Conservation (phyloP, 176 grass and related monocot genomes). For the Avena atlantica region DNA sequence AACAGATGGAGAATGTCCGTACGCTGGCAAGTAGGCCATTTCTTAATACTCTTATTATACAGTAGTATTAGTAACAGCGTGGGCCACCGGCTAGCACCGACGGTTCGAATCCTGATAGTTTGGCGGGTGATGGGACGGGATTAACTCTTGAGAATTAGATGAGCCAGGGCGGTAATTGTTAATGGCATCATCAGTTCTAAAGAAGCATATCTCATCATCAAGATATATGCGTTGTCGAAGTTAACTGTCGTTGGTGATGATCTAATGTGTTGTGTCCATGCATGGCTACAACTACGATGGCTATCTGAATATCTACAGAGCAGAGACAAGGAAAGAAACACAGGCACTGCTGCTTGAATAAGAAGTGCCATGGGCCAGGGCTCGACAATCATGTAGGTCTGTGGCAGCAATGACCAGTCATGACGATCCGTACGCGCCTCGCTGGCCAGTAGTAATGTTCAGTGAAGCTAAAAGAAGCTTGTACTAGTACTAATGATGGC, state of each 20-base stretch:
- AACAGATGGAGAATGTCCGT: constrained; percentile 32
- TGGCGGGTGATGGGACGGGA: neutral
- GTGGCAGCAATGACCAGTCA: constrained; percentile 23
- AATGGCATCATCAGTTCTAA: constrained; percentile 33
- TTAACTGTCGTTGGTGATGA: constrained; percentile 9
- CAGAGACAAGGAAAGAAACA: neutral
- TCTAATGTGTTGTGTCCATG: neutral
- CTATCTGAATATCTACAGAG: neutral
- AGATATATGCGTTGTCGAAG: neutral
- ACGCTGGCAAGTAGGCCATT: neutral
- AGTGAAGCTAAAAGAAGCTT: constrained; percentile 35
- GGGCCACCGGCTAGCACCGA: constrained; percentile 27
- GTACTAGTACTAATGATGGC: neutral
- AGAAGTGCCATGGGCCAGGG: neutral
- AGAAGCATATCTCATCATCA: constrained; percentile 40
- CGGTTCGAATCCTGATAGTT: constrained; percentile 14
- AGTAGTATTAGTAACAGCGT: neutral
- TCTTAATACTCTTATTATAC: neutral
- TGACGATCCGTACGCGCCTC: neutral
- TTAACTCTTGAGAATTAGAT: neutral
- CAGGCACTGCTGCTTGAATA: neutral
- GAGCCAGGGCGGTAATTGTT: constrained; percentile 35
- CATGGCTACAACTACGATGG: neutral
- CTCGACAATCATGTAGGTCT: neutral
- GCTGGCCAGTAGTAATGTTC: constrained; percentile 5